Evolutionary conservation across 306 rosid species (phyloP).

Genomic region (Cicer judaicum): DNA sequence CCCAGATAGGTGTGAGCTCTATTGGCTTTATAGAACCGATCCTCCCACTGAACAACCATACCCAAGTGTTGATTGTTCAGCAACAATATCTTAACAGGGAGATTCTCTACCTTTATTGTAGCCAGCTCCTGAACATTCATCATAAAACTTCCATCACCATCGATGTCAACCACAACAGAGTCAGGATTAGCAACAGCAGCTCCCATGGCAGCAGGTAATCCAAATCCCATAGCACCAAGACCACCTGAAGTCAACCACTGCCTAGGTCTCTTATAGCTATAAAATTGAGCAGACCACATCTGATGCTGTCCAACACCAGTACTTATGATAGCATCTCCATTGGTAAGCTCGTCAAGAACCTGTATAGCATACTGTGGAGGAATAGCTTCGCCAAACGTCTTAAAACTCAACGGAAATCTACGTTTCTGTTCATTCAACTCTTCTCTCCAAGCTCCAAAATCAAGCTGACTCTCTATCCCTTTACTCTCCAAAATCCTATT

Average conservation of each 20-base stretch:
- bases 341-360: conserved; percentile 83
- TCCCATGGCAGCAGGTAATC: conserved; percentile 88
- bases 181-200: conserved; percentile 82
- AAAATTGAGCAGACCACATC: conserved; percentile 93
- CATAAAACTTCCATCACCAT: conserved; percentile 89
- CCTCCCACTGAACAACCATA: conserved; percentile 96
- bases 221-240: conserved; percentile 95
- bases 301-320: conserved; percentile 95
- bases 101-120: conserved; percentile 79
- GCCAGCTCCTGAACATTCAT: conserved; percentile 93
- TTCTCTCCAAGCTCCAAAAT: conserved; percentile 75
- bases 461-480: conserved; percentile 42
- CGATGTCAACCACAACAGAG: conserved; percentile 69
- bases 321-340: conserved; percentile 75
- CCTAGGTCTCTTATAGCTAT: conserved; percentile 69
- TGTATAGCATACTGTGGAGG: conserved; percentile 89
- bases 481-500: conserved; percentile 58
- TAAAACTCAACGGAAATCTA: conserved; percentile 64
- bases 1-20: conserved; percentile 87
- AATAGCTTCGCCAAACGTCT: conserved; percentile 76
- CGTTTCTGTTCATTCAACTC: conserved; percentile 75
- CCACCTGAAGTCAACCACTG: conserved; percentile 88
- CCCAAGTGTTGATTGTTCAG: conserved; percentile 93
- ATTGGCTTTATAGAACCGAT: conserved; percentile 84
- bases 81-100: conserved; percentile 73